Evolutionary conservation across 441 rosid species (phyloP).

Genomic region (Kokia cookei): DNA sequence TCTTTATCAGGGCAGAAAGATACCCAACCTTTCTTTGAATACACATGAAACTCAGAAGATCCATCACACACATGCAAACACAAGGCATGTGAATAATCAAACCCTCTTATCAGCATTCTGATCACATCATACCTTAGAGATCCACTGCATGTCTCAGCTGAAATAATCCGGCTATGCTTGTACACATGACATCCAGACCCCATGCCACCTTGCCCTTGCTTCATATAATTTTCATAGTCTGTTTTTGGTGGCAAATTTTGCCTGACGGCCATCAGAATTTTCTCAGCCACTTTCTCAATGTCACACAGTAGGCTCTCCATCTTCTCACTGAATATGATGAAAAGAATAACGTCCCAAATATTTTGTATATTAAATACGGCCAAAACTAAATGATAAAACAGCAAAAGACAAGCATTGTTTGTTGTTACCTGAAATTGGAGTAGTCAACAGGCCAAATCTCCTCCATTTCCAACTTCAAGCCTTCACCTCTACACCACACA

Average conservation of each 20-base stretch:
- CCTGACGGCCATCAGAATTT: constrained; percentile 21
- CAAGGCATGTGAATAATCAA: constrained; percentile 63
- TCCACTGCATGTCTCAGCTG: constrained; percentile 18
- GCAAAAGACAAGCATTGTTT: not conserved
- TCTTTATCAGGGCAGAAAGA: constrained; percentile 57
- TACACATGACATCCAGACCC: constrained; percentile 34
- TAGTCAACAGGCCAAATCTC: constrained; percentile 48
- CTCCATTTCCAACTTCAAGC: constrained; percentile 38
- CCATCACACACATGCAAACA: constrained; percentile 50
- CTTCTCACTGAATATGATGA: constrained; percentile 37
- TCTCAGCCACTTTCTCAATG: constrained; percentile 53
- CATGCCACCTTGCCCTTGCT: constrained; percentile 20
- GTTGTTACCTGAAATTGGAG: constrained; percentile 53
- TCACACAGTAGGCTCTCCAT: constrained; percentile 39
- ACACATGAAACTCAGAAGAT: constrained; percentile 63
- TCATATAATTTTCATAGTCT: not conserved
- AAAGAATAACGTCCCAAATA: too few relatives aligned
- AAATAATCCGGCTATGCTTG: constrained; percentile 28
- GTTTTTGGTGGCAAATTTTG: constrained; percentile 13
- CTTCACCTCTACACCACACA: constrained; percentile 45
- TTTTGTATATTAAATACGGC: too few relatives aligned
- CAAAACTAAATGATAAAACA: not conserved
- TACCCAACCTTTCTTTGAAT: constrained; percentile 83
- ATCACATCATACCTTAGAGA: constrained; percentile 57
- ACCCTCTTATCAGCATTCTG: constrained; percentile 67